Base-by-base conservation (phyloP, 2,329 filamentous ascomycete genomes). In the Alternaria ethzedia region DNA sequence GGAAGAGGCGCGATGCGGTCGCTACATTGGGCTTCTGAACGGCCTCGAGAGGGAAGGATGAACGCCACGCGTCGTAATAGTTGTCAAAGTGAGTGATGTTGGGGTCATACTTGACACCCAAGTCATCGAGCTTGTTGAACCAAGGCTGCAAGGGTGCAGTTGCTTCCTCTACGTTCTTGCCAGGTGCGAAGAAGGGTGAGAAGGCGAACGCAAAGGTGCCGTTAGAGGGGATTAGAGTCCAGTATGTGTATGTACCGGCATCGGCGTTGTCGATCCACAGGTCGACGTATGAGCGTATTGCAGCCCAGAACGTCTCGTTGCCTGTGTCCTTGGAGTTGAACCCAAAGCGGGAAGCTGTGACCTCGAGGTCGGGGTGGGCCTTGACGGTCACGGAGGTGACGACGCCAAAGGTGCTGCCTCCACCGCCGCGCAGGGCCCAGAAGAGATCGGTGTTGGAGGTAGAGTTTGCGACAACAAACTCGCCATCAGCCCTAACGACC, bases 221-320 rank as follows among this genome's bases (percentile, higher is more conserved):
- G 56, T 76, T 78, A 10, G 73, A 72, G 6, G 76, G 76, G 23
- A 78, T 71, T 1, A 79, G 28, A 9, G 68, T 70, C 68, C 73
- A 77, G 62, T 79, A 79, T 1, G 74, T 70, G 63, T 79, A 79
- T 6, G 76, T 79, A n/a, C 71, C 69, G 2, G 75, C 75, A 45
- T 78, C 76, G n/a, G 75, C 75, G 54, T 78, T 78, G n/a, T 69
- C 71, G n/a, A 75, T 69, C 62, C 76, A 78, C 28, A 70, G 70
- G 57, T 77, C 73, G 13, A 78, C 70, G 47, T 72, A 74, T 17
- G 69, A 63, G 20, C 71, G 72, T 36, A 78, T 69, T 3, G 73
- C 73, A 1, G 74, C 67, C 70, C 77, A 80, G 72, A 81, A 81
- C 0, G 69, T 77, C 71, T 81, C 66, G 75, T 71, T 71, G 20